Percentiles rank a stretch among this genome's conserved stretches.
These are phyloP conservation scores for Ustilago crameri DNA, from an alignment of 1,284 basidiomycete species.

Conservation along the genomic window DNA sequence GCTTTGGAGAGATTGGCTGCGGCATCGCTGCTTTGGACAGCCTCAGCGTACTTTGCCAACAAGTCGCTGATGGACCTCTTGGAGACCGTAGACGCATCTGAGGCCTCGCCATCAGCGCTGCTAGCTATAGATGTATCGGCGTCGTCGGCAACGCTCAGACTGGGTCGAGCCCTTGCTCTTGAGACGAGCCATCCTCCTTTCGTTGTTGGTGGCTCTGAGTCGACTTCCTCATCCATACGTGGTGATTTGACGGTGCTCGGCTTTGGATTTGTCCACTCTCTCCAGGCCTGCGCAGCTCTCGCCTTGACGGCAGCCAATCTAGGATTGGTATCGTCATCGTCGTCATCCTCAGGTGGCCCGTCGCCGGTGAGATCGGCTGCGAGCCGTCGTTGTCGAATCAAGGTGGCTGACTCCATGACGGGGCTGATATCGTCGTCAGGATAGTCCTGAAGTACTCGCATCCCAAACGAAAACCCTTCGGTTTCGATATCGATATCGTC, in stretches of 20 bases:
- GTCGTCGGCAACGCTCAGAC: conserved; percentile 11
- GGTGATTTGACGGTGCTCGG: not conserved
- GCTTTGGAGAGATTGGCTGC: conserved; percentile 64
- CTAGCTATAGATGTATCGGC: conserved; percentile 29
- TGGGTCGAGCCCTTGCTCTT: conserved; percentile 12
- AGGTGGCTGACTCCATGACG: conserved; percentile 53
- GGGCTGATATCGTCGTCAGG: conserved; percentile 59
- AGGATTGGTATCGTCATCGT: conserved; percentile 27
- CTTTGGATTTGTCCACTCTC: conserved; percentile 34
- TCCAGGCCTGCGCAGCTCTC: conserved; percentile 39
- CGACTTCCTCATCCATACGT: not conserved
- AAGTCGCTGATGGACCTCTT: conserved; percentile 37
- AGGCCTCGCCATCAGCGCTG: conserved; percentile 14
- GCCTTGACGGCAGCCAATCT: conserved; percentile 24
- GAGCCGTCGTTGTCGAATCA: conserved; percentile 53
- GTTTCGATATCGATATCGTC: conserved; percentile 29
- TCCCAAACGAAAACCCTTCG: conserved; percentile 54
- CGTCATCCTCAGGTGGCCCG: conserved; percentile 49
- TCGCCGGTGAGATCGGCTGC: conserved; percentile 61
- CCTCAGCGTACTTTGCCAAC: conserved; percentile 57
- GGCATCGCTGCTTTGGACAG: conserved; percentile 63
- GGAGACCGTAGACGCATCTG: conserved; percentile 30
- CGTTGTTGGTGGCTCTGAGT: conserved; percentile 11
- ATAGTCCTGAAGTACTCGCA: conserved; percentile 58
- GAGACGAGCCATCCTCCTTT: conserved; percentile 47